Evolutionary conservation across 805 yeast genomes (phyloP).

Genomic region (Kodamaea hsintzibuensis): DNA sequence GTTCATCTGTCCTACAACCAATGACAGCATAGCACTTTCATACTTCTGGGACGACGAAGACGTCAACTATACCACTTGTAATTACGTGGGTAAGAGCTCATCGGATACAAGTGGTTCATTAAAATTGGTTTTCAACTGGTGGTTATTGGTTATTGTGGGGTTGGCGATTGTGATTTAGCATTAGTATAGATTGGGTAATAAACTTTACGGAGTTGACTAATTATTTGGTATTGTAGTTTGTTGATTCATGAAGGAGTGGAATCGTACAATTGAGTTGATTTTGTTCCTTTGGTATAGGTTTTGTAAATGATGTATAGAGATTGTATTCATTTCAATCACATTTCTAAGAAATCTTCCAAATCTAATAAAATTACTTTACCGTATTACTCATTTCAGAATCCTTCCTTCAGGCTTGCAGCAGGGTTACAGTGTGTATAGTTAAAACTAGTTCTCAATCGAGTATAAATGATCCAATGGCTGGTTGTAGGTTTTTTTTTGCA

Average conservation of each 20-base stretch:
- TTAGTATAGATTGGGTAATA: not conserved
- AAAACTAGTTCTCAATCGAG: too few species aligned
- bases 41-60: constrained; percentile 42
- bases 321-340: not conserved
- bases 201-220: not conserved
- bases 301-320: too few species aligned
- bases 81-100: constrained; percentile 31
- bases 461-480: too few species aligned
- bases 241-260: too few species aligned
- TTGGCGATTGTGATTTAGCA: not conserved
- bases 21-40: constrained; percentile 36
- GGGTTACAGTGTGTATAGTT: too few species aligned
- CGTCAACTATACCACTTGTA: constrained; percentile 32
- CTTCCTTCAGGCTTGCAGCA: too few species aligned
- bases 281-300: too few species aligned
- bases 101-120: constrained; percentile 8
- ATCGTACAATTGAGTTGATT: too few species aligned
- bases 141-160: constrained; percentile 10
- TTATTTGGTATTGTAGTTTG: too few species aligned
- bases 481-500: too few species aligned
- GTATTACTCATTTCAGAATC: too few species aligned
- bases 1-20: constrained; percentile 66
- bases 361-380: too few species aligned
- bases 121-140: constrained; percentile 16
- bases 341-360: not conserved